These are phyloP conservation scores for Filobasidium floriforme DNA, from an alignment of 768 basidiomycete genomes.

Conservation along the genomic window DNA sequence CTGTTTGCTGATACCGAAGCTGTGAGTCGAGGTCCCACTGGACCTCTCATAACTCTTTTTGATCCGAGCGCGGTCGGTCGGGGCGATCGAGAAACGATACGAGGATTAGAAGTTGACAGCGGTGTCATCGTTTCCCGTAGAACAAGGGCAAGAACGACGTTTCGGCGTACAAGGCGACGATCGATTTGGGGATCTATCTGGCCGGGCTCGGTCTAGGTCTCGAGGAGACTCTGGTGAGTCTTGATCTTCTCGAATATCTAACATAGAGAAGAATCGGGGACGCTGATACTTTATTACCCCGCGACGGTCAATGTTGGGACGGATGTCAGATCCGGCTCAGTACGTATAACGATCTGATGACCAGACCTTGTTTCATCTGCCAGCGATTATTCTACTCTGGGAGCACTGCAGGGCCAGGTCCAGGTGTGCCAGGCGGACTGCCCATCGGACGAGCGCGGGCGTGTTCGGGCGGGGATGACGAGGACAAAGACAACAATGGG, in stretches of 20 bases:
- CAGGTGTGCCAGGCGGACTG: neutral
- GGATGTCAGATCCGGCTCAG: neutral
- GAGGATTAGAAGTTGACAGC: too few species aligned
- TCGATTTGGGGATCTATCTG: neutral
- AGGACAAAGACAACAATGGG: neutral
- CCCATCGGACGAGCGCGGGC: neutral
- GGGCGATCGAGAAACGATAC: too few species aligned
- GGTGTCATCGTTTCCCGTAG: neutral
- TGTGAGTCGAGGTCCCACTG: neutral
- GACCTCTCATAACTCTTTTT: neutral
- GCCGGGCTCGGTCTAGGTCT: neutral
- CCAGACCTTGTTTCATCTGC: neutral
- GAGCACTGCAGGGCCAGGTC: neutral
- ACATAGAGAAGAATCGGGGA: too few species aligned
- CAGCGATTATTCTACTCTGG: neutral
- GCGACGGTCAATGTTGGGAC: too few species aligned
- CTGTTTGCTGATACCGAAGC: neutral
- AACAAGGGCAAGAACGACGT: conserved; percentile 5
- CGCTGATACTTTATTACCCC: too few species aligned
- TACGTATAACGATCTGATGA: neutral
- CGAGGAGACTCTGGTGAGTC: neutral
- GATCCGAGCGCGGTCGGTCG: too few species aligned
- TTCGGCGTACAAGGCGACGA: neutral
- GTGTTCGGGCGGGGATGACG: neutral
- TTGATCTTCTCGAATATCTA: neutral